These are phyloP conservation scores for Fusarium dimerum DNA, from an alignment of 2,329 filamentous ascomycete genomes.

Conservation along the genomic window DNA sequence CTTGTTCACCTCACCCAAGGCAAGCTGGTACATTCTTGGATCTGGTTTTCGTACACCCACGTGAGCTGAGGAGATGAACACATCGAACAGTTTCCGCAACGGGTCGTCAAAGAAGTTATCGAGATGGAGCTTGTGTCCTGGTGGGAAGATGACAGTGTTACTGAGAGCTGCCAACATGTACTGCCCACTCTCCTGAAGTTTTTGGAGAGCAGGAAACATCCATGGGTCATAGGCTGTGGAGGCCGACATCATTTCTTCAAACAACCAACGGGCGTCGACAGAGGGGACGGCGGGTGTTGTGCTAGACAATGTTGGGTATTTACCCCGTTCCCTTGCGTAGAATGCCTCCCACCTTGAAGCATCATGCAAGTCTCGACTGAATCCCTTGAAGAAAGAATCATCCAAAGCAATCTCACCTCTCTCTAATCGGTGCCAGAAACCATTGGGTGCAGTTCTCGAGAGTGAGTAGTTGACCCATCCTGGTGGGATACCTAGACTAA, in stretches of 20 bases:
- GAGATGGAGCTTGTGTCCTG: conserved; percentile 65
- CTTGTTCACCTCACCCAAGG: conserved; percentile 66
- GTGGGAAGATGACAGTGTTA: conserved; percentile 87
- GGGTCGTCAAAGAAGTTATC: conserved; percentile 55
- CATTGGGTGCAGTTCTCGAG: conserved; percentile 72
- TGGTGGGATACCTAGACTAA: conserved; percentile 71
- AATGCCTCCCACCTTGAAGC: conserved; percentile 69
- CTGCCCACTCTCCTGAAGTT: conserved; percentile 61
- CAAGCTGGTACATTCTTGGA: conserved; percentile 74
- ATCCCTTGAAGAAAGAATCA: conserved; percentile 71
- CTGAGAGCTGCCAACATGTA: conserved; percentile 81
- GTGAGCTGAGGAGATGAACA: conserved; percentile 86
- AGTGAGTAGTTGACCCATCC: conserved; percentile 94
- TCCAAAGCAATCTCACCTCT: conserved; percentile 79
- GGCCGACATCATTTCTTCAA: conserved; percentile 86
- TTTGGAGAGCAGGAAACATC: conserved; percentile 81
- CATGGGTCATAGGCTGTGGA: conserved; percentile 75
- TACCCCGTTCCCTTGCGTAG: conserved; percentile 47
- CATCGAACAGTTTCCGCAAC: conserved; percentile 71
- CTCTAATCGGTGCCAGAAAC: conserved; percentile 88
- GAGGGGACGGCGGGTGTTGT: conserved; percentile 64
- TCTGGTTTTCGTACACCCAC: conserved; percentile 88
- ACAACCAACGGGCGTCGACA: conserved; percentile 77
- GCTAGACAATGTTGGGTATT: conserved; percentile 40
- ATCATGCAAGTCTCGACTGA: conserved; percentile 72